phyloP scores from a whole-genome alignment of 1,284 basidiomycete genomes.

The Austropuccinia psidii region DNA sequence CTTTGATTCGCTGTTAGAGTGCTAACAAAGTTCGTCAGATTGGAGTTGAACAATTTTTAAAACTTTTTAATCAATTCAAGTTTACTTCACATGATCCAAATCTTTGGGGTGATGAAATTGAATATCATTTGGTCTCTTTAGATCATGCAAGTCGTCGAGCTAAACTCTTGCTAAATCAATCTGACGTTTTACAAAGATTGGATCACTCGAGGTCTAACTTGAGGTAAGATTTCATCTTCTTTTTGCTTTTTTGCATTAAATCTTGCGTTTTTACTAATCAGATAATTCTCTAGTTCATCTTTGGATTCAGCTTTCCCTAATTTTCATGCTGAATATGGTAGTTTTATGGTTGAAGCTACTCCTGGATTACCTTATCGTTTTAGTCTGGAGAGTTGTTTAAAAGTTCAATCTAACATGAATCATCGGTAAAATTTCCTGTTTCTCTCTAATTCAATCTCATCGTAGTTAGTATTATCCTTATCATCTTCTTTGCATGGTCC shows the following conservation, averaged over 20 bases:
- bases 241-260: background rate
- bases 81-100: conserved; percentile 83
- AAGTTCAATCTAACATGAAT: conserved; percentile 90
- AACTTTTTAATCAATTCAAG: conserved; percentile 86
- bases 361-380: conserved; percentile 91
- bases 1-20: too few relatives aligned
- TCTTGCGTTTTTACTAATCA: conserved; percentile 1
- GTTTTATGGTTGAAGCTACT: conserved; percentile 98
- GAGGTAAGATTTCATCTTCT: conserved; percentile 19
- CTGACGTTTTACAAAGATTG: conserved; percentile 82
- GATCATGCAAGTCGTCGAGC: conserved; percentile 72
- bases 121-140: conserved; percentile 90
- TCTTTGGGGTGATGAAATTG: conserved; percentile 99
- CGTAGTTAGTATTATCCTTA: conserved; percentile 35
- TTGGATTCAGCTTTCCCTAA: conserved; percentile 57
- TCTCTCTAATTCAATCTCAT: conserved; percentile 36
- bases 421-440: conserved; percentile 56
- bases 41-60: conserved; percentile 89
- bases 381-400: conserved; percentile 70
- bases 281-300: background rate
- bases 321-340: conserved; percentile 98
- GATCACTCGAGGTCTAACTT: conserved; percentile 32
- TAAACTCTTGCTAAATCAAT: conserved; percentile 79
- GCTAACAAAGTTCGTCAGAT: conserved; percentile 85
- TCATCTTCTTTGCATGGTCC: conserved; percentile 13